Conservation (phyloP, 176 grass and related monocot genomes). For the Saccharum spontaneum region DNA sequence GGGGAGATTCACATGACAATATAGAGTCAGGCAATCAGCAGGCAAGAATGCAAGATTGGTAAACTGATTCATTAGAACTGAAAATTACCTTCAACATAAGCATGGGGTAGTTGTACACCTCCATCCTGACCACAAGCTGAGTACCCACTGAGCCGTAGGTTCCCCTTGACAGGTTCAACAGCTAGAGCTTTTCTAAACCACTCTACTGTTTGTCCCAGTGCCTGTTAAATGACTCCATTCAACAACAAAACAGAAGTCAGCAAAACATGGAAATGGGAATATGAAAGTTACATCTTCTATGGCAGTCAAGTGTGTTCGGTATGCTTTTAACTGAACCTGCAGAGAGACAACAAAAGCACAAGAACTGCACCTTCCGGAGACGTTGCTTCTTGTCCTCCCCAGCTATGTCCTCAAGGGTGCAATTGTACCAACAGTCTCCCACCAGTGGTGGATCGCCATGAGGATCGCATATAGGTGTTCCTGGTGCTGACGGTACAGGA, state of each 20-base stretch:
- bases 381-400: slow-evolving; percentile 91
- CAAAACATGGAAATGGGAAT: not conserved
- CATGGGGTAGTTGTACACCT: slow-evolving; percentile 94
- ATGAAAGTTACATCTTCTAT: not conserved
- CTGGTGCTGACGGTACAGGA: slow-evolving; percentile 48
- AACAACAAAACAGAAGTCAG: slow-evolving; percentile 27
- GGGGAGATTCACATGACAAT: slow-evolving; percentile 17
- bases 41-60: not conserved
- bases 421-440: slow-evolving; percentile 99
- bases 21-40: slow-evolving; percentile 7
- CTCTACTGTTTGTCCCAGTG: slow-evolving; percentile 89
- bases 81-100: slow-evolving; percentile 83
- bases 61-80: not conserved
- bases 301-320: not conserved
- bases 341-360: slow-evolving; percentile 25
- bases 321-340: not conserved
- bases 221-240: slow-evolving; percentile 46
- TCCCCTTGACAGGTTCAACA: slow-evolving; percentile 97
- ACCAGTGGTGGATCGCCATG: slow-evolving; percentile 77
- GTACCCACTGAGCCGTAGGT: slow-evolving; percentile 94
- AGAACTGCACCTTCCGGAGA: slow-evolving; percentile 82
- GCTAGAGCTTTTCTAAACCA: slow-evolving; percentile 99
- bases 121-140: slow-evolving; percentile 99
- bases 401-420: slow-evolving; percentile 86
- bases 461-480: slow-evolving; percentile 74